Evolutionary conservation across 2,329 filamentous ascomycete genomes (phyloP).

Genomic region (Trichoderma oligosporum): DNA sequence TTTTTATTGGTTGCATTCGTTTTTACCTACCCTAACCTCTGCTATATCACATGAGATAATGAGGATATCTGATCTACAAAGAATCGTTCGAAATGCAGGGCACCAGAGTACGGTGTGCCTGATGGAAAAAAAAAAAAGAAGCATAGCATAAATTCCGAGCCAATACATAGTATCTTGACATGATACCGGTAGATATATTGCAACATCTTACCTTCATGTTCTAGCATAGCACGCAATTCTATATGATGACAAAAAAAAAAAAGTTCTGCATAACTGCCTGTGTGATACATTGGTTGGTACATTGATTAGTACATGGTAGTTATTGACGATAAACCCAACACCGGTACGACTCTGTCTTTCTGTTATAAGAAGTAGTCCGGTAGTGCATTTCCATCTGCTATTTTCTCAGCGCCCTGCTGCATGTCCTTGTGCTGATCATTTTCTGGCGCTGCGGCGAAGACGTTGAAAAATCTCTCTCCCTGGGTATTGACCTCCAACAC

Average conservation of each 20-base stretch:
- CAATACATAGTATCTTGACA: constrained; percentile 2
- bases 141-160: constrained; percentile 4
- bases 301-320: not conserved
- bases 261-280: not conserved
- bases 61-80: constrained; percentile 5
- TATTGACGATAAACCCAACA: not conserved
- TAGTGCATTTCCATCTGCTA: constrained; percentile 58
- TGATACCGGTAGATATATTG: not conserved
- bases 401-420: constrained; percentile 71
- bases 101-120: not conserved
- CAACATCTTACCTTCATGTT: not conserved
- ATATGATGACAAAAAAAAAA: constrained; percentile 14
- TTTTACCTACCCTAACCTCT: not conserved
- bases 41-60: constrained; percentile 12
- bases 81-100: constrained; percentile 1
- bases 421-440: constrained; percentile 88
- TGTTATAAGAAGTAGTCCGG: constrained; percentile 67
- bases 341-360: not conserved
- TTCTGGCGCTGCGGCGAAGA: constrained; percentile 94
- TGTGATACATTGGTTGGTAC: not conserved
- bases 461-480: constrained; percentile 93
- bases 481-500: constrained; percentile 93
- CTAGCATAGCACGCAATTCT: constrained; percentile 14
- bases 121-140: not conserved
- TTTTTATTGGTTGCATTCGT: constrained; percentile 7